Evolutionary conservation across 768 basidiomycete genomes (phyloP).

Genomic region (Collybia nuda): DNA sequence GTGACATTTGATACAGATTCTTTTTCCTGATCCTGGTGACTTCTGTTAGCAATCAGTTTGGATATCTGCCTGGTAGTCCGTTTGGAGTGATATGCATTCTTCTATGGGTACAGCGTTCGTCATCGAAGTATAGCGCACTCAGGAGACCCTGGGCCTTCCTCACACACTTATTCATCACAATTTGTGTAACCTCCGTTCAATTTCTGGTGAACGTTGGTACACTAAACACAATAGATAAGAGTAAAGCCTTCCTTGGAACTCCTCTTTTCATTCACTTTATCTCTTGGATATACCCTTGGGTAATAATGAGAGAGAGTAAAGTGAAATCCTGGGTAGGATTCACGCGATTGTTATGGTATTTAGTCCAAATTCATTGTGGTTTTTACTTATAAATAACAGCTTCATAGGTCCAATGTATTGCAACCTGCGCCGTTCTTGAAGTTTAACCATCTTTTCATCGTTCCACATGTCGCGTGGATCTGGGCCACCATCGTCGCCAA

Average conservation of each 20-base stretch:
- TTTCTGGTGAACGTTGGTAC: too few species aligned
- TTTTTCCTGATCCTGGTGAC: background rate
- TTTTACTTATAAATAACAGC: background rate
- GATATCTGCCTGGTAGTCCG: background rate
- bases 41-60: background rate
- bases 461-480: constrained; percentile 10
- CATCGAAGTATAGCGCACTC: background rate
- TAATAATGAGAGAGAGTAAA: too few species aligned
- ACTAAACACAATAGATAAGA: too few species aligned
- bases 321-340: background rate
- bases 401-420: constrained; percentile 1
- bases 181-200: background rate
- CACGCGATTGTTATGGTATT: background rate
- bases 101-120: background rate
- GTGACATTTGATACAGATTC: too few species aligned
- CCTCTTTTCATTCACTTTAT: background rate
- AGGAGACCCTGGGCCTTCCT: background rate
- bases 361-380: background rate
- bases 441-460: constrained; percentile 3
- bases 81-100: background rate
- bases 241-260: background rate
- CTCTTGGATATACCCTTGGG: background rate
- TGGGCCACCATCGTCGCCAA: constrained; percentile 4
- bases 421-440: constrained; percentile 9
- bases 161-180: background rate